These are phyloP conservation scores for Isabelozyma rhagii DNA, from an alignment of 805 yeast genomes.

Conservation along the genomic window DNA sequence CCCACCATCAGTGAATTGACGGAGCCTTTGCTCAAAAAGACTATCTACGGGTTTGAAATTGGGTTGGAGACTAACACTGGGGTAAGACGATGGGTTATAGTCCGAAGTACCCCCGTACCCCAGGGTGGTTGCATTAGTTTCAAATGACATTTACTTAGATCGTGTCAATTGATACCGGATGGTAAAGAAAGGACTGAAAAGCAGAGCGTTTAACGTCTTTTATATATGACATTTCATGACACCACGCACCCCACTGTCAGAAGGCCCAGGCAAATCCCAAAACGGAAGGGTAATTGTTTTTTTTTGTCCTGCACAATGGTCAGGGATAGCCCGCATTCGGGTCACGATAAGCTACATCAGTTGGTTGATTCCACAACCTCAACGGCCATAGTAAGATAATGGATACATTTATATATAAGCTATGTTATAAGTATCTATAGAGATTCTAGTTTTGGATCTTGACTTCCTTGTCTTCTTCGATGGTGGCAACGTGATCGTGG, in stretches of 20 bases:
- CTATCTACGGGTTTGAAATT: constrained; percentile 74
- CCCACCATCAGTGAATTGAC: constrained; percentile 69
- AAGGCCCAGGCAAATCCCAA: not conserved
- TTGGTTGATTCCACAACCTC: too few species aligned
- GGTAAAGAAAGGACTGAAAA: not conserved
- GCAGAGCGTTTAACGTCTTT: not conserved
- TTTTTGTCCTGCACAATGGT: not conserved
- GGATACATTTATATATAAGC: not conserved
- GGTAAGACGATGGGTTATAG: not conserved
- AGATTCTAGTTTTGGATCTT: constrained; percentile 31
- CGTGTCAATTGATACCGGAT: not conserved
- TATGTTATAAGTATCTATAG: not conserved
- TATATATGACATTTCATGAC: not conserved
- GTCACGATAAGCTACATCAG: not conserved
- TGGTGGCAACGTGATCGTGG: constrained; percentile 51
- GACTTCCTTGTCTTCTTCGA: constrained; percentile 71
- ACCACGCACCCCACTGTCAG: not conserved
- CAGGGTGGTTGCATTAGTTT: not conserved
- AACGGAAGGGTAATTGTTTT: not conserved
- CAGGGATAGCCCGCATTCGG: not conserved
- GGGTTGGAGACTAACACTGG: constrained; percentile 41
- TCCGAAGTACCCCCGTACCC: not conserved
- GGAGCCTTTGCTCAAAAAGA: constrained; percentile 66
- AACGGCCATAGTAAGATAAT: not conserved
- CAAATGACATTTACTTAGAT: not conserved